Percentiles rank a stretch among this genome's conserved stretches.
Evolutionary conservation across 768 basidiomycete genomes (phyloP).

Genomic region (Serpula lacrymans): DNA sequence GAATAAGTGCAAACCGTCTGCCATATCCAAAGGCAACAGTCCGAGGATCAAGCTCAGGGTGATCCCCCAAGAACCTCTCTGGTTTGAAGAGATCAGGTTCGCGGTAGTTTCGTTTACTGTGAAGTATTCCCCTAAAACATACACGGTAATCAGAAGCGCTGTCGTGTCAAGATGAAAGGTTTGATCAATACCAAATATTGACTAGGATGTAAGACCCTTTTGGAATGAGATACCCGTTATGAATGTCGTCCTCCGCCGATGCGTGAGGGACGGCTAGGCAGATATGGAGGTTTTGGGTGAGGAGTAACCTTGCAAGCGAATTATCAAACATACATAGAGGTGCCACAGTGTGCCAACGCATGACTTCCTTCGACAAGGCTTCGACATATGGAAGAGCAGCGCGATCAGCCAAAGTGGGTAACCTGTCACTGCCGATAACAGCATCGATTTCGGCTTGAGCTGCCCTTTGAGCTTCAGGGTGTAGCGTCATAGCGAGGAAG

Average conservation of each 20-base stretch:
- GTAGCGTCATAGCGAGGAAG: conserved; percentile 26
- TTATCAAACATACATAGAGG: conserved; percentile 29
- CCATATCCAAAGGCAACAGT: conserved; percentile 35
- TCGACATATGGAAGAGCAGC: conserved; percentile 21
- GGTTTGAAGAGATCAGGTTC: conserved; percentile 34
- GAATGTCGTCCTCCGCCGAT: conserved; percentile 57
- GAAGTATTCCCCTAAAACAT: conserved; percentile 32
- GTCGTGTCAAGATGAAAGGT: too few species aligned
- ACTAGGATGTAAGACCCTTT: conserved; percentile 57
- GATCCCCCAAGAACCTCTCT: conserved; percentile 37
- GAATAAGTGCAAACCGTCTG: conserved; percentile 20
- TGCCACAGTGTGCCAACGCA: conserved; percentile 30
- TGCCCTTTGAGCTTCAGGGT: conserved; percentile 24
- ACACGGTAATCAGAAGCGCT: too few species aligned
- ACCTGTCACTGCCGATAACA: conserved; percentile 22
- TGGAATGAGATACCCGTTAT: conserved; percentile 49
- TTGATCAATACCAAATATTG: conserved; percentile 61
- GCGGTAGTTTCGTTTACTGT: conserved; percentile 32
- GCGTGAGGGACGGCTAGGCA: conserved; percentile 56
- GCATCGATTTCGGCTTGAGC: conserved; percentile 26
- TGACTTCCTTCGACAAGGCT: conserved; percentile 28
- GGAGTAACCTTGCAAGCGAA: too few species aligned
- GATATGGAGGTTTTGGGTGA: too few species aligned
- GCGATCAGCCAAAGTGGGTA: conserved; percentile 28
- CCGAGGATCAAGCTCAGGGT: conserved; percentile 31